Conservation (phyloP, 2,329 filamentous ascomycete genomes). For the Aschersonia sp. region DNA sequence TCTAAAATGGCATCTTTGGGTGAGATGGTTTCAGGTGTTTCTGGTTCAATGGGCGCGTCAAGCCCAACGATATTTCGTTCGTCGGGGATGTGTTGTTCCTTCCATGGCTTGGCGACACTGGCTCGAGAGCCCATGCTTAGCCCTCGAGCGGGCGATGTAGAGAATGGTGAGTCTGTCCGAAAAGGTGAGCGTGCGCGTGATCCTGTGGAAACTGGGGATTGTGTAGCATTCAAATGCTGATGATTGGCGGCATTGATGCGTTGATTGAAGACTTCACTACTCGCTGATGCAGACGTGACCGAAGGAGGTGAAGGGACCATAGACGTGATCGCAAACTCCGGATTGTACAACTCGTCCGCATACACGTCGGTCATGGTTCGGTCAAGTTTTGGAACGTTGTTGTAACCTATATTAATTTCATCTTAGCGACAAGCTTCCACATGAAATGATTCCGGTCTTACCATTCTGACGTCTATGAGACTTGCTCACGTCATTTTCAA, state of each 20-base stretch:
- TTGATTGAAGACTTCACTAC: slow-evolving; percentile 54
- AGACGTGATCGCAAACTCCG: slow-evolving; percentile 45
- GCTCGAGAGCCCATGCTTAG: slow-evolving; percentile 15
- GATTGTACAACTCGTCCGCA: slow-evolving; percentile 73
- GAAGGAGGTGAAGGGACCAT: slow-evolving; percentile 32
- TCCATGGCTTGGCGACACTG: slow-evolving; percentile 41
- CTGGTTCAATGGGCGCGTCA: slow-evolving; percentile 20
- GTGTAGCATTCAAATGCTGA: slow-evolving; percentile 48
- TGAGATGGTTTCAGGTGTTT: slow-evolving; percentile 73
- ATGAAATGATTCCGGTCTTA: slow-evolving; percentile 14
- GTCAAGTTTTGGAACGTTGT: slow-evolving; percentile 58
- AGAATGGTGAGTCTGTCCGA: slow-evolving; percentile 50
- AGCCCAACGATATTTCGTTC: no score
- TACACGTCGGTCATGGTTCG: slow-evolving; percentile 79
- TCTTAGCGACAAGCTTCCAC: not conserved
- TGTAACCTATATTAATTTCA: slow-evolving; percentile 21
- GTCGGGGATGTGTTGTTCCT: slow-evolving; percentile 36
- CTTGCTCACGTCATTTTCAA: slow-evolving; percentile 27
- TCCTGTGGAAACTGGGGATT: slow-evolving; percentile 30
- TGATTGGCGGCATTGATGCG: slow-evolving; percentile 67
- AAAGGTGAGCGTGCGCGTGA: slow-evolving; percentile 70
- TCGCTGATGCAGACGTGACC: slow-evolving; percentile 35
- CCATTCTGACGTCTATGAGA: slow-evolving; percentile 37
- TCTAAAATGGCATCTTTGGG: slow-evolving; percentile 86
- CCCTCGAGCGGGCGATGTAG: slow-evolving; percentile 24